Percentiles rank a stretch among this genome's conserved stretches.
These are phyloP conservation scores for Allomyces arbusculus DNA, from an alignment of 192 early-diverging fungal genomes.

Conservation along the genomic window DNA sequence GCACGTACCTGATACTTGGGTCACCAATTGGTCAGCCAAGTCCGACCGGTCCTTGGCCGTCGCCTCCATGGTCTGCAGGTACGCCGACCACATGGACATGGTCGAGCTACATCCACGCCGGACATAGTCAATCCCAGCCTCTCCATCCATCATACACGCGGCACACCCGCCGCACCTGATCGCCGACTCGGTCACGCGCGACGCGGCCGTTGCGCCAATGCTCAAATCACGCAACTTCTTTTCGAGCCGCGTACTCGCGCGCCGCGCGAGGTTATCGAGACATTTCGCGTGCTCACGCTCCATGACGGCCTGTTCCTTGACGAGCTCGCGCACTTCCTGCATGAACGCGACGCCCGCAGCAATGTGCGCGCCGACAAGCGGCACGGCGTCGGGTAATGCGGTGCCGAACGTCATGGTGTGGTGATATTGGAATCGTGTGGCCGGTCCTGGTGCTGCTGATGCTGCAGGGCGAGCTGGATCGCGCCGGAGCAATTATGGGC, in stretches of 20 bases:
- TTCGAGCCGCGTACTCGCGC: background rate
- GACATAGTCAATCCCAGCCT: too few species aligned
- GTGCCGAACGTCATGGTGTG: background rate
- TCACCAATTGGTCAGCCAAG: background rate
- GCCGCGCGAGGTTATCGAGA: background rate
- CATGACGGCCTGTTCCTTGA: background rate
- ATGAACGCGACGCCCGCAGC: background rate
- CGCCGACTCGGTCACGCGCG: background rate
- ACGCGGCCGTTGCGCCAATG: background rate
- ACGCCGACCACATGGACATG: too few species aligned
- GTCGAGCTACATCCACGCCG: too few species aligned
- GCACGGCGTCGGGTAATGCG: background rate
- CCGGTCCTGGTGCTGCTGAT: too few species aligned
- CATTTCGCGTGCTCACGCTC: background rate
- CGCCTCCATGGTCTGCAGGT: too few species aligned
- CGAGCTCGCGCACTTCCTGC: background rate
- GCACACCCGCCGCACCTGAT: too few species aligned
- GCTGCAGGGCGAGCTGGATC: too few species aligned
- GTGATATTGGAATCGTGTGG: background rate
- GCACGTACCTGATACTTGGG: background rate
- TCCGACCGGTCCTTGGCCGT: background rate
- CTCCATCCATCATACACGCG: too few species aligned
- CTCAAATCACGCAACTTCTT: background rate
- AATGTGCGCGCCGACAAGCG: background rate
- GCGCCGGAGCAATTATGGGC: too few species aligned